phyloP scores from a whole-genome alignment of 1,139 yeast species.

The Casaregolazyma suthepensis region DNA sequence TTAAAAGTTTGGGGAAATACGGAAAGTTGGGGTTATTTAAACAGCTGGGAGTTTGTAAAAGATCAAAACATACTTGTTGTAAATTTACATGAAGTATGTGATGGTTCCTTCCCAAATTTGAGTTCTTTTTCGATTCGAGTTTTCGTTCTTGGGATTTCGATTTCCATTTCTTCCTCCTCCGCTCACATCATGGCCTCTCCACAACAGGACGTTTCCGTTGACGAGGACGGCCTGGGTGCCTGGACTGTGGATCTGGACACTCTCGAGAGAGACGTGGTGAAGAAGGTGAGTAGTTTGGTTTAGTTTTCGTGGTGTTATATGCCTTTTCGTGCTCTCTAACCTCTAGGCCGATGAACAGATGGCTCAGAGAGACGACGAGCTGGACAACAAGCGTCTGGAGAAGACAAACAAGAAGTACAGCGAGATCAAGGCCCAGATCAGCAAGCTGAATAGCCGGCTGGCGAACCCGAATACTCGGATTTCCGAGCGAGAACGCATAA shows the following conservation, averaged over 20 bases:
- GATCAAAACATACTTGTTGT: no score
- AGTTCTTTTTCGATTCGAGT: no score
- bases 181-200: not conserved
- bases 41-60: no score
- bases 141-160: no score
- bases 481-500: conserved; percentile 53
- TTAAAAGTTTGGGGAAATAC: no score
- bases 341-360: conserved; percentile 58
- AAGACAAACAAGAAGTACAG: conserved; percentile 45
- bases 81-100: not conserved
- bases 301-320: not conserved
- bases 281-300: conserved; percentile 23
- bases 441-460: conserved; percentile 44
- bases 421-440: conserved; percentile 41
- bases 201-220: not conserved
- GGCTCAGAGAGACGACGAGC: conserved; percentile 56
- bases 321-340: not conserved
- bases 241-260: conserved; percentile 60
- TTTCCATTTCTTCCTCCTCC: not conserved
- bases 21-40: no score
- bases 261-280: conserved; percentile 64
- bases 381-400: conserved; percentile 66
- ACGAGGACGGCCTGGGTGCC: conserved; percentile 27
- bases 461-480: conserved; percentile 54
- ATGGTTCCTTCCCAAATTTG: not conserved